phyloP scores from a whole-genome alignment of 1,284 basidiomycete species.

The Papiliotrema flavescens region DNA sequence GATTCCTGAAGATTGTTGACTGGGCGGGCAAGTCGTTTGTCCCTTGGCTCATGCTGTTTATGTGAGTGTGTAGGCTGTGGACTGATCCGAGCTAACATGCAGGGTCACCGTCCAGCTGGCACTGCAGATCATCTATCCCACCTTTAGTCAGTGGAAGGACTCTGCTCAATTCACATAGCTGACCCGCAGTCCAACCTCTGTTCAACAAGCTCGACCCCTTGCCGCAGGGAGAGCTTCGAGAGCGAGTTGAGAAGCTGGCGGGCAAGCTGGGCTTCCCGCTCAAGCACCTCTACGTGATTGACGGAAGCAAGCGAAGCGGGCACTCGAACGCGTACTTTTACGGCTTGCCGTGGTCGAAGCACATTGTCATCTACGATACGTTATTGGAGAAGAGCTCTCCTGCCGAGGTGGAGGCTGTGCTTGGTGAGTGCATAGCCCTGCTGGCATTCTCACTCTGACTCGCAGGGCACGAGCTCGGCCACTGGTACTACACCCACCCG shows the following conservation, averaged over 20 bases:
- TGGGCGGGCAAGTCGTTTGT: conserved; percentile 89
- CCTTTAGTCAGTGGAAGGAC: conserved; percentile 56
- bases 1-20: conserved; percentile 82
- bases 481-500: conserved; percentile 89
- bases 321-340: conserved; percentile 97
- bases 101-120: conserved; percentile 77
- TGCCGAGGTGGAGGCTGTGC: conserved; percentile 9
- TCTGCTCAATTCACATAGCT: background rate
- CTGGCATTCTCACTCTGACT: conserved; percentile 48
- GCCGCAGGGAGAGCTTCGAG: conserved; percentile 65
- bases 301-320: conserved; percentile 89
- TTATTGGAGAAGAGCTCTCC: conserved; percentile 78
- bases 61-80: conserved; percentile 51
- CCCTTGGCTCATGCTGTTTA: conserved; percentile 81
- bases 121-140: conserved; percentile 82
- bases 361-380: conserved; percentile 97
- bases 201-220: conserved; percentile 96
- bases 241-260: conserved; percentile 70
- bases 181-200: conserved; percentile 68
- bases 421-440: conserved; percentile 5
- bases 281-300: conserved; percentile 93
- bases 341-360: conserved; percentile 90
- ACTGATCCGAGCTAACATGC: conserved; percentile 10
- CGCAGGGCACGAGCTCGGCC: conserved; percentile 83
- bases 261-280: conserved; percentile 84